Evolutionary conservation across 306 rosid genomes (phyloP), one percentile per base, ranked within the genome.

Genomic region (Quercus suber): DNA sequence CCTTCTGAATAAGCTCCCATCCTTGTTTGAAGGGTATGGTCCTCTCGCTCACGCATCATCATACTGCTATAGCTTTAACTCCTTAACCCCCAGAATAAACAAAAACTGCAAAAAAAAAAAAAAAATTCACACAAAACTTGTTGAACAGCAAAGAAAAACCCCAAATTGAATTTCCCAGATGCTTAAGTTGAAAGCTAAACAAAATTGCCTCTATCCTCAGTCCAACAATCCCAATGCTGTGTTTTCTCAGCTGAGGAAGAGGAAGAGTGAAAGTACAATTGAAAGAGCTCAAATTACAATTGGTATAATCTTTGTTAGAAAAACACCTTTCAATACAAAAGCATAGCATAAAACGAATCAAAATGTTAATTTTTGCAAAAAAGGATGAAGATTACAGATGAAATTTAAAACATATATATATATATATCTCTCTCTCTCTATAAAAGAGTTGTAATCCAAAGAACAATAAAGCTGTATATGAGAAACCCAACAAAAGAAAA

Each of bases 1-100:
- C 89, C n/a, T 11, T 80, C 53, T 78, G 71, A 78, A 86, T 84
- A 55, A 72, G 61, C 8, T 59, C 76, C 92, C 90, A 88, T 10
- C 87, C 87, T 55, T 82, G 75, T 0, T 88, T 88, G 4, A 86
- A 78, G 1, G 67, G 82, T 61, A 37, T 61, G 1, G 20, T 49
- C 27, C 64, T 21, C 78, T 7, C 74, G 67, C 30, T 79, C 87
- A 30, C 7, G 81, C 89, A 81, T 83, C 73, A 78, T 52, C 87
- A 81, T 81, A 59, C 55, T 27, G 28, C 28, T 65, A 52, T 59
- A 45, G 4, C 75, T 59, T 74, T 15, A 33, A 82, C 14, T 79
- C 7, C 33, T 56, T 73, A 74, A 35, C 73, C 64, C 60, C 60
- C 71, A 21, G 2, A 27, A 27, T 27, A 33, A 33, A 30, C 27